These are phyloP conservation scores for Tephrocybe sp. DNA, from an alignment of 768 basidiomycete genomes.

Conservation along the genomic window DNA sequence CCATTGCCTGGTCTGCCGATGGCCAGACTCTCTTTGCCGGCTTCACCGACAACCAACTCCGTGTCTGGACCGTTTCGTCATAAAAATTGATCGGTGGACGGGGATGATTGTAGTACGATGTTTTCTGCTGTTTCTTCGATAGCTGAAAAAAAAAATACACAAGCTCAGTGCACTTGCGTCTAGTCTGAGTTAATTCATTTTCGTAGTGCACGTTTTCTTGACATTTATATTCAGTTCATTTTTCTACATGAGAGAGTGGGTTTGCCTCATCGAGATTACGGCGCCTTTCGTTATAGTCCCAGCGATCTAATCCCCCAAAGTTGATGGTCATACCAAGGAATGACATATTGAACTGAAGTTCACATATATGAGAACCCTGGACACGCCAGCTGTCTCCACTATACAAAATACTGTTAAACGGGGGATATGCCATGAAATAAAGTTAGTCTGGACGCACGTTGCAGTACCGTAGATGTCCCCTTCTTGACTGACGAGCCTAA, in stretches of 20 bases:
- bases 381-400: slow-evolving; percentile 86
- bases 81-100: slow-evolving; percentile 34
- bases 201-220: not conserved
- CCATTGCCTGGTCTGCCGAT: slow-evolving; percentile 97
- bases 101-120: slow-evolving; percentile 14
- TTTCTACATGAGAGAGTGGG: not conserved
- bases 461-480: slow-evolving; percentile 75
- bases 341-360: slow-evolving; percentile 68
- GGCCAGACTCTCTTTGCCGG: slow-evolving; percentile 97
- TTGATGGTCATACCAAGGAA: slow-evolving; percentile 62
- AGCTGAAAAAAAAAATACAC: slow-evolving; percentile 27
- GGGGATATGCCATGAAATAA: not conserved
- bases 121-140: slow-evolving; percentile 20
- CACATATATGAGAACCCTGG: slow-evolving; percentile 63
- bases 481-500: slow-evolving; percentile 58
- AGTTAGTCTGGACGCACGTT: slow-evolving; percentile 47
- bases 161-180: slow-evolving; percentile 20
- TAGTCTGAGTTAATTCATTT: too few relatives aligned
- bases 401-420: too few relatives aligned
- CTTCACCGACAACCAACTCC: slow-evolving; percentile 92
- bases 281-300: slow-evolving; percentile 60
- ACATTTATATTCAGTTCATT: not conserved
- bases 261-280: slow-evolving; percentile 62
- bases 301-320: slow-evolving; percentile 75
- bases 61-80: slow-evolving; percentile 85